A percentile compares a stretch with the other conserved stretches of the same genome.
Conservation (phyloP, 1,139 yeast genomes). For the Saccharomyces hybrid region DNA sequence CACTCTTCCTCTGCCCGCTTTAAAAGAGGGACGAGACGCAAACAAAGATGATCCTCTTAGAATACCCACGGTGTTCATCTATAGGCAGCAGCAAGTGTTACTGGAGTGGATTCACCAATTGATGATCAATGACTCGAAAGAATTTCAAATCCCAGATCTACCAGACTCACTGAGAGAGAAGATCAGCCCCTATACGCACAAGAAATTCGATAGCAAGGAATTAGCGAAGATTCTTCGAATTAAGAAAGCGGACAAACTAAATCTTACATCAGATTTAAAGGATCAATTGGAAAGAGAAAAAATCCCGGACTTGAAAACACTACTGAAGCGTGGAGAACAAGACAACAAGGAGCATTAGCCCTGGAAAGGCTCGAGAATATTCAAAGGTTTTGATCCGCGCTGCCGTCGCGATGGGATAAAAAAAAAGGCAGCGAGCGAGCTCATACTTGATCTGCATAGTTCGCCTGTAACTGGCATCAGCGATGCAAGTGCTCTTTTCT, state of each 20-base stretch:
- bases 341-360: neutral
- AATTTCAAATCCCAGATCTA: slow-evolving; percentile 18
- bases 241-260: slow-evolving; percentile 11
- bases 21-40: neutral
- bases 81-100: slow-evolving; percentile 22
- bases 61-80: slow-evolving; percentile 22
- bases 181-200: slow-evolving; percentile 13
- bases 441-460: neutral
- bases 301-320: slow-evolving; percentile 20
- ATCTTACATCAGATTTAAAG: slow-evolving; percentile 4
- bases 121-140: slow-evolving; percentile 10
- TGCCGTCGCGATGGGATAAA: neutral
- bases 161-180: slow-evolving; percentile 11
- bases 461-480: neutral
- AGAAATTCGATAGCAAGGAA: slow-evolving; percentile 4
- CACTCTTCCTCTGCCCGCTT: slow-evolving; percentile 18
- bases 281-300: slow-evolving; percentile 8
- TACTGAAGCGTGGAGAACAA: slow-evolving; percentile 17
- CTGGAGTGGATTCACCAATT: slow-evolving; percentile 24
- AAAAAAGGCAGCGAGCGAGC: neutral
- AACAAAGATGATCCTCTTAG: slow-evolving; percentile 17
- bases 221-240: slow-evolving; percentile 15
- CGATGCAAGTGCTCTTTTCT: neutral
- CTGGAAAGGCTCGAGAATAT: neutral
- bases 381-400: neutral